These are phyloP conservation scores for Sporothrix variecibatus DNA, from an alignment of 2,329 filamentous ascomycete species.

Conservation along the genomic window DNA sequence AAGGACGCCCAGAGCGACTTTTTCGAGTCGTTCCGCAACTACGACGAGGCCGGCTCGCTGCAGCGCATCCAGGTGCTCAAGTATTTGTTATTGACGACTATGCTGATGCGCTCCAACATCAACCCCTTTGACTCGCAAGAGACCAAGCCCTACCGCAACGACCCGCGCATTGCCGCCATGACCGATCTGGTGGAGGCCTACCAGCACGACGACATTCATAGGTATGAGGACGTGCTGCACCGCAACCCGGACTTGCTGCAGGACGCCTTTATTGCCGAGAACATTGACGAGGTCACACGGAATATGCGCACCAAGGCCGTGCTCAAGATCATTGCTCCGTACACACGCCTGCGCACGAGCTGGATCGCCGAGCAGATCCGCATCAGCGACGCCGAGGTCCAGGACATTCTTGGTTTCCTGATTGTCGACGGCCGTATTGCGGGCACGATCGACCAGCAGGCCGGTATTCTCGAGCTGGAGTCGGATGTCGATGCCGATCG, in stretches of 20 bases:
- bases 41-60: conserved; percentile 94
- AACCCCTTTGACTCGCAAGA: conserved; percentile 99
- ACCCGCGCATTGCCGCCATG: conserved; percentile 94
- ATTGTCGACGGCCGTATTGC: conserved; percentile 87
- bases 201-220: conserved; percentile 89
- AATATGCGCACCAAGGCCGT: conserved; percentile 98
- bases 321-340: conserved; percentile 88
- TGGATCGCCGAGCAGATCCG: conserved; percentile 89
- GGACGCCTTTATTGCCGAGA: conserved; percentile 96
- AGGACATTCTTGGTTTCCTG: conserved; percentile 92
- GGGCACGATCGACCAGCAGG: conserved; percentile 86
- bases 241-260: conserved; percentile 85
- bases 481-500: conserved; percentile 71
- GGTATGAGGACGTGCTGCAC: conserved; percentile 84
- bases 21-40: conserved; percentile 98
- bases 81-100: conserved; percentile 92
- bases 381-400: conserved; percentile 81
- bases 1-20: conserved; percentile 96
- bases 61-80: conserved; percentile 97
- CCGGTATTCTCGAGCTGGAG: conserved; percentile 79
- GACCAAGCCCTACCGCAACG: conserved; percentile 96
- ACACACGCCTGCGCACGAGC: conserved; percentile 83
- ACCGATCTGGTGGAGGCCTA: conserved; percentile 96
- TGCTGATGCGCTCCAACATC: conserved; percentile 98
- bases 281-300: conserved; percentile 97